Evolutionary conservation across 768 basidiomycete genomes (phyloP).

Genomic region (Termitomyces sp.): DNA sequence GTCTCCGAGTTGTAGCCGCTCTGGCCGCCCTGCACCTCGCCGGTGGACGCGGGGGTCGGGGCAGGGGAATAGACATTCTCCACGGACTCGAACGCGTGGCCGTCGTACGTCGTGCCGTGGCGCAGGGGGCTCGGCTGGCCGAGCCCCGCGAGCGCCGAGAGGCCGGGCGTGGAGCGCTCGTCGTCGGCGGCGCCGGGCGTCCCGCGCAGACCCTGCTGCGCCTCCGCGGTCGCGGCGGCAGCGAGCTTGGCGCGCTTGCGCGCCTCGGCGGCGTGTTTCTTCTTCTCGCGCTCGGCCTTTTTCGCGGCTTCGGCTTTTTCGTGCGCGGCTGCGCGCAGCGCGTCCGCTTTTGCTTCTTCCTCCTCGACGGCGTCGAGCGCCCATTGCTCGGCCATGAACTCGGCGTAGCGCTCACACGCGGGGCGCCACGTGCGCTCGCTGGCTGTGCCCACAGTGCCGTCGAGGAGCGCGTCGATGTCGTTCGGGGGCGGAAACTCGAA

Average conservation of each 20-base stretch:
- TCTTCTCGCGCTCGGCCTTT: constrained; percentile 41
- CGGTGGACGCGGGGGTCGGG: constrained; percentile 44
- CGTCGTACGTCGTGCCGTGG: constrained; percentile 34
- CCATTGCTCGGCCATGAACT: constrained; percentile 84
- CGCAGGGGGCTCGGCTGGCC: constrained; percentile 37
- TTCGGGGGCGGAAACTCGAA: constrained; percentile 78
- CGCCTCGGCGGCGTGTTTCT: constrained; percentile 47
- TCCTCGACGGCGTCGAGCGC: constrained; percentile 75
- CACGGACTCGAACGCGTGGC: constrained; percentile 18
- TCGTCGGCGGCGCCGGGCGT: constrained; percentile 14
- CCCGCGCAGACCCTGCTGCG: constrained; percentile 12
- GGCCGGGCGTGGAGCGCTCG: constrained; percentile 13
- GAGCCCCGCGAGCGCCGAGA: constrained; percentile 1
- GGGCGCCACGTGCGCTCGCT: constrained; percentile 65
- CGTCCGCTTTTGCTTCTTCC: constrained; percentile 49
- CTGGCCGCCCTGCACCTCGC: constrained; percentile 41
- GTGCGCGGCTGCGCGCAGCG: constrained; percentile 28
- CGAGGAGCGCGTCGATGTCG: constrained; percentile 67
- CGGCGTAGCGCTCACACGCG: constrained; percentile 76
- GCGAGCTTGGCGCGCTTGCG: constrained; percentile 44
- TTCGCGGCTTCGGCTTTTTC: constrained; percentile 44
- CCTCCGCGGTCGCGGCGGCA: constrained; percentile 20
- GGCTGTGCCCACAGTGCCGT: constrained; percentile 19
- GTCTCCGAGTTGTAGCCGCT: constrained; percentile 54
- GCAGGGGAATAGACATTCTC: constrained; percentile 39